Evolutionary conservation across 208 protist genomes (phyloP).

Genomic region (Crithidia acanthocephali): DNA sequence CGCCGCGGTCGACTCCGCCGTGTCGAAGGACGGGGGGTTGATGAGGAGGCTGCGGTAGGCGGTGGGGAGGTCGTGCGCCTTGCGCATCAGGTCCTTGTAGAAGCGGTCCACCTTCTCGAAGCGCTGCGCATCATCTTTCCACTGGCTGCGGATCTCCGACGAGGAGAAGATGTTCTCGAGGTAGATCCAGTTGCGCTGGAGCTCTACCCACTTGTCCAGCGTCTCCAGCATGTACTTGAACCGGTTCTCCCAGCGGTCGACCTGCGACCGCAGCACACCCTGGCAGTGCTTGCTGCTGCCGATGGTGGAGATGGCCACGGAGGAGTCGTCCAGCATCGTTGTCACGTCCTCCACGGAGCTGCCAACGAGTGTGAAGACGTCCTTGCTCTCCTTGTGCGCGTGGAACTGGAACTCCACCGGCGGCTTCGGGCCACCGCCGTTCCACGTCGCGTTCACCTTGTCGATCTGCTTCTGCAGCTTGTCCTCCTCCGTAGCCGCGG

Average conservation of each 20-base stretch:
- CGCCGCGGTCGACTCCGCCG: slow-evolving; percentile 29
- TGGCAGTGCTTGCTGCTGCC: slow-evolving; percentile 93
- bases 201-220: slow-evolving; percentile 94
- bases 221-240: slow-evolving; percentile 95
- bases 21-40: slow-evolving; percentile 83
- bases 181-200: slow-evolving; percentile 98
- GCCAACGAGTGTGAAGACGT: slow-evolving; percentile 92
- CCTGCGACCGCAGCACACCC: slow-evolving; percentile 89
- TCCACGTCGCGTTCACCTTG: slow-evolving; percentile 94
- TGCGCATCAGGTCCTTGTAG: slow-evolving; percentile 96
- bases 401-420: slow-evolving; percentile 94
- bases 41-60: slow-evolving; percentile 90
- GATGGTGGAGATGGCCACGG: slow-evolving; percentile 94
- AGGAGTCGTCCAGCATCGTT: slow-evolving; percentile 92
- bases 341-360: slow-evolving; percentile 94
- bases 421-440: slow-evolving; percentile 91
- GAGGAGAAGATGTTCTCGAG: slow-evolving; percentile 97
- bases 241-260: slow-evolving; percentile 95
- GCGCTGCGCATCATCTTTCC: slow-evolving; percentile 95
- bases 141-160: slow-evolving; percentile 96
- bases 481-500: slow-evolving; percentile 96
- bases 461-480: slow-evolving; percentile 96
- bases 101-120: slow-evolving; percentile 95
- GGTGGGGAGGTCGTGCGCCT: slow-evolving; percentile 91
- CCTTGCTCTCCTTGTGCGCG: slow-evolving; percentile 94